A percentile compares a stretch with the other conserved stretches of the same genome.
Conservation (phyloP, 169 alveolate genomes). For the Plasmodium billcollinsi region DNA sequence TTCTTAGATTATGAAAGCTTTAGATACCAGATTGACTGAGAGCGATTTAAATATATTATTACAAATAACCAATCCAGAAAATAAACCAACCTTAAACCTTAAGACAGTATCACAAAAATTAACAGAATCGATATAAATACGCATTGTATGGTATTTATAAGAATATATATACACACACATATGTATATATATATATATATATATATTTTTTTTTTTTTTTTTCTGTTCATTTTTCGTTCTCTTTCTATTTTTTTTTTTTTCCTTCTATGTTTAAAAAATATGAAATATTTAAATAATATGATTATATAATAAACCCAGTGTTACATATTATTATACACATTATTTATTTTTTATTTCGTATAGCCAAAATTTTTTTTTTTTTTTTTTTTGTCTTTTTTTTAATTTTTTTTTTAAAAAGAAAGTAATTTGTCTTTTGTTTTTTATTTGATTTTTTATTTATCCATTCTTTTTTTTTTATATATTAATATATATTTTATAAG, state of each 20-base stretch:
- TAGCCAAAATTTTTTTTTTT: too few relatives aligned
- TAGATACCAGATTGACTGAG: conserved; percentile 58
- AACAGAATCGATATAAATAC: not conserved
- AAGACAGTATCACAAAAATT: conserved; percentile 42
- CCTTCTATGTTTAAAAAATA: not conserved
- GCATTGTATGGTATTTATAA: not conserved
- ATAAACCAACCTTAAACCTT: conserved; percentile 36
- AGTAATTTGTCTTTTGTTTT: too few relatives aligned
- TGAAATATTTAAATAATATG: not conserved
- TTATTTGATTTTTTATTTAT: too few relatives aligned
- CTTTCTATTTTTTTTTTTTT: not conserved
- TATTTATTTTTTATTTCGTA: too few relatives aligned
- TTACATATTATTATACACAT: too few relatives aligned
- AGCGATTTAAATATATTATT: conserved; percentile 27
- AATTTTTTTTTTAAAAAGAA: too few relatives aligned
- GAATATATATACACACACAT: not conserved
- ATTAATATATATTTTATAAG: too few relatives aligned
- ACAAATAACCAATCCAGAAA: conserved; percentile 48
- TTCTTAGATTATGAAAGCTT: conserved; percentile 41
- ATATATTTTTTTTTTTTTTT: conserved; percentile 4
- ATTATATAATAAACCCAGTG: too few relatives aligned
- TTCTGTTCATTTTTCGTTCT: conserved; percentile 3
- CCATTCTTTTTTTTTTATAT: too few relatives aligned
- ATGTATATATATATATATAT: not conserved
- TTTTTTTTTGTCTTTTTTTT: too few relatives aligned